Conservation (phyloP, 495 filamentous ascomycete genomes). For the Aspergillus homomorphus region DNA sequence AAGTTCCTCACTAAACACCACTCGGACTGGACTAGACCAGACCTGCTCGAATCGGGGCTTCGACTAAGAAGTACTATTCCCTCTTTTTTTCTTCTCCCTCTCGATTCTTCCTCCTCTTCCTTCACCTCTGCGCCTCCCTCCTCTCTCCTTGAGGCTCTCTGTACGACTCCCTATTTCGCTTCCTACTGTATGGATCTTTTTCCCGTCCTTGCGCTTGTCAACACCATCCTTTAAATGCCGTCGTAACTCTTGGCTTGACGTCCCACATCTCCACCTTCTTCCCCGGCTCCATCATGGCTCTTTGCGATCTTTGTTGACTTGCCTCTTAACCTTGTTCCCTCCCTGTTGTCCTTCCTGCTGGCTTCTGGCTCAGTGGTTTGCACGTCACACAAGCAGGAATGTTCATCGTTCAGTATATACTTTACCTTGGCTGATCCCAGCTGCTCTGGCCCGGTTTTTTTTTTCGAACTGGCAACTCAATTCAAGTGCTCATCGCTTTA, state of each 20-base stretch:
- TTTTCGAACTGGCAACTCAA: neutral
- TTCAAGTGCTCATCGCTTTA: conserved; percentile 7
- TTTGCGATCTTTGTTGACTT: conserved; percentile 11
- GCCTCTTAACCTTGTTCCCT: neutral
- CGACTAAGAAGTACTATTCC: neutral
- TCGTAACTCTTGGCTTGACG: conserved; percentile 12
- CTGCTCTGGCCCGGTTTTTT: neutral
- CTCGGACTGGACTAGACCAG: neutral
- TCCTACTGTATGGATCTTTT: neutral
- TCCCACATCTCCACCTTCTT: neutral
- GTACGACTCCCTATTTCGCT: neutral
- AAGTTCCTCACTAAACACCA: neutral
- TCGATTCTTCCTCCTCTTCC: neutral
- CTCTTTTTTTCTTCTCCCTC: conserved; percentile 1
- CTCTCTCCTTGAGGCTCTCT: neutral
- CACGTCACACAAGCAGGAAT: conserved; percentile 14
- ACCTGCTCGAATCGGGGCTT: neutral
- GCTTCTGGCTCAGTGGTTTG: neutral
- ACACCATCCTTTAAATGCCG: conserved; percentile 3
- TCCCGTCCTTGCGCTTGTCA: neutral
- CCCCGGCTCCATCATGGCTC: conserved; percentile 16
- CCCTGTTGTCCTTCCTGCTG: neutral
- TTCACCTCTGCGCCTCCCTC: neutral
- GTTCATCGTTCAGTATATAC: conserved; percentile 9
- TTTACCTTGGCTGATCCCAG: conserved; percentile 11